A percentile compares a stretch with the other conserved stretches of the same genome.
Evolutionary conservation across 2,329 filamentous ascomycete species (phyloP).

Genomic region (Beauveria sp.): DNA sequence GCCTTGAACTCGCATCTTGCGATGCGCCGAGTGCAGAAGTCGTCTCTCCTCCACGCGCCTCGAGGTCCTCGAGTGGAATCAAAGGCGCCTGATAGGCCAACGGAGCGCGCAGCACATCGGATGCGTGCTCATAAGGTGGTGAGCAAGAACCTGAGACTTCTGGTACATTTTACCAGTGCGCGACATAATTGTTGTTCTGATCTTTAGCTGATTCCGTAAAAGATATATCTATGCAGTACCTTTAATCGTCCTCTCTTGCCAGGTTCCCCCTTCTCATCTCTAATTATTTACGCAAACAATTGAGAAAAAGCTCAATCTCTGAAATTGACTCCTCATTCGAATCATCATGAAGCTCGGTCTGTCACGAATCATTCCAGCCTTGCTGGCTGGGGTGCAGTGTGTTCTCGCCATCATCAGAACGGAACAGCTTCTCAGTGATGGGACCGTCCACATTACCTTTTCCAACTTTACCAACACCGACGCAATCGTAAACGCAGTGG

Average conservation of each 20-base stretch:
- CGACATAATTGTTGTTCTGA: background rate
- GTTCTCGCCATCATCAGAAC: background rate
- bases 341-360: background rate
- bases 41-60: background rate
- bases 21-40: background rate
- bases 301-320: background rate
- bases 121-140: background rate
- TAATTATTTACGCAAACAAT: background rate
- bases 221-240: background rate
- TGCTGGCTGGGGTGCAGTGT: background rate
- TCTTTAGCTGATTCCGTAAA: background rate
- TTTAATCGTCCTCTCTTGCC: background rate
- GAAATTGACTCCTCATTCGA: too few relatives aligned
- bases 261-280: background rate
- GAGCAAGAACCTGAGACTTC: background rate
- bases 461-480: background rate
- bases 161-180: background rate
- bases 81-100: background rate
- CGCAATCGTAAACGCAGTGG: background rate
- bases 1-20: background rate
- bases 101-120: background rate
- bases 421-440: background rate
- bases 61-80: background rate
- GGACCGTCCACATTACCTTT: background rate
- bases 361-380: accelerated